Base-by-base conservation (phyloP, 768 basidiomycete species). In the Boletus pseudopeckii region DNA sequence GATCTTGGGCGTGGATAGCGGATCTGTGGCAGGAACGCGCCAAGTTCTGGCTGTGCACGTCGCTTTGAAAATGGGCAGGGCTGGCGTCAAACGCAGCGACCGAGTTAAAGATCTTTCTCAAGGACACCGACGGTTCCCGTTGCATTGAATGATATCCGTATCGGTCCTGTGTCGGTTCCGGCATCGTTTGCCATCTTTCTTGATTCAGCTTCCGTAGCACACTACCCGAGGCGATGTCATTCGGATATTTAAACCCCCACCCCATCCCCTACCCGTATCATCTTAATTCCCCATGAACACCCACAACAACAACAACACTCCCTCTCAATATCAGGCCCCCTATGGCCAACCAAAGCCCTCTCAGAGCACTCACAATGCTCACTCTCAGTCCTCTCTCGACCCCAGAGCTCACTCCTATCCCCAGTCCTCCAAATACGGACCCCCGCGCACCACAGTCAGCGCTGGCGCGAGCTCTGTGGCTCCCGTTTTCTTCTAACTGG, bases 401-500 rank as follows among this genome's bases (percentile, higher is more conserved):
- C 43, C 56, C 18, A 45, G 62, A 42, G 59, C 47, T 33, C 58
- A 61, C 40, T 39, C 68, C 7, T 57, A 69, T 45, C 24, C 70
- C 11, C 68, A 70, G 18, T 54, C 67, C 13, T 55, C 68, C 54
- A 62, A 61, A 47, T 55, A 54, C 48, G 54, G 59, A 20, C 37
- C 70, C 4, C 41, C 64, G 22, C 61, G 56, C 55, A 73, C 73
- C 22, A 74, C 75, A 13, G 77, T 85, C 51, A 76, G 76, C 52
- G 76, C 76, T 15, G 75, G 75, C 42, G 82, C 83, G 41, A 74
- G 77, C 38, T 67, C 75, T 17, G 77, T 73, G 28, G 83, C 78
- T 41, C 75, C 84, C 45, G 77, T 82, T 34, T 84, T 86, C 73
- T 86, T 86, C 73, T 86, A 67, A 75, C 22, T 10, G 20, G 39